These are phyloP conservation scores for Metschnikowia similis DNA, from an alignment of 805 yeast genomes.

Conservation along the genomic window DNA sequence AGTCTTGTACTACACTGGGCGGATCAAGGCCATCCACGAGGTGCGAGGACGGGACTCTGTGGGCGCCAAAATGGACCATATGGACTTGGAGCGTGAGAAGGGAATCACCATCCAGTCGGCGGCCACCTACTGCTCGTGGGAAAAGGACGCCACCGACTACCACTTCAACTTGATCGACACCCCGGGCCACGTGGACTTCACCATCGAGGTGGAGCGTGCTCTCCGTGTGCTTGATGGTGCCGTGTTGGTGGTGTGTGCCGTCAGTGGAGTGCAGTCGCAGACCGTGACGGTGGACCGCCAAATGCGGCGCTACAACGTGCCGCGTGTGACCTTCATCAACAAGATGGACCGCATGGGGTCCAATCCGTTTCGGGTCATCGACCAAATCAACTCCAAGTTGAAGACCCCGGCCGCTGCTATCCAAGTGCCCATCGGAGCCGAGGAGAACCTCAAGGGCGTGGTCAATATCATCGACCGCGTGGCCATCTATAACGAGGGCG, in stretches of 20 bases:
- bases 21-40: conserved; percentile 95
- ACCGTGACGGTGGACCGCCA: conserved; percentile 98
- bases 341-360: conserved; percentile 99
- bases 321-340: conserved; percentile 92
- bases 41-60: conserved; percentile 96
- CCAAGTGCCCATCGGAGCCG: conserved; percentile 97
- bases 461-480: conserved; percentile 88
- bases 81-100: conserved; percentile 97
- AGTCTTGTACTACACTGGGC: conserved; percentile 91
- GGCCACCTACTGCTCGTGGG: conserved; percentile 98
- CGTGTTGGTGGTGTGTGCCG: conserved; percentile 96
- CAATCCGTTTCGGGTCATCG: conserved; percentile 92
- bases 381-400: conserved; percentile 81
- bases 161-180: conserved; percentile 96
- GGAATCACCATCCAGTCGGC: conserved; percentile 99
- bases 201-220: conserved; percentile 99
- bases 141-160: conserved; percentile 59
- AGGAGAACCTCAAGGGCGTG: conserved; percentile 77
- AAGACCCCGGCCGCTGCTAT: conserved; percentile 95
- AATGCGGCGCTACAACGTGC: conserved; percentile 97
- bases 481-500: conserved; percentile 84
- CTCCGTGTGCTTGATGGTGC: conserved; percentile 97
- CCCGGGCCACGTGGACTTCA: conserved; percentile 98
- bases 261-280: conserved; percentile 96
- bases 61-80: conserved; percentile 99